Evolutionary conservation across 345 rosid genomes (phyloP).

Genomic region (Kandelia obovata): DNA sequence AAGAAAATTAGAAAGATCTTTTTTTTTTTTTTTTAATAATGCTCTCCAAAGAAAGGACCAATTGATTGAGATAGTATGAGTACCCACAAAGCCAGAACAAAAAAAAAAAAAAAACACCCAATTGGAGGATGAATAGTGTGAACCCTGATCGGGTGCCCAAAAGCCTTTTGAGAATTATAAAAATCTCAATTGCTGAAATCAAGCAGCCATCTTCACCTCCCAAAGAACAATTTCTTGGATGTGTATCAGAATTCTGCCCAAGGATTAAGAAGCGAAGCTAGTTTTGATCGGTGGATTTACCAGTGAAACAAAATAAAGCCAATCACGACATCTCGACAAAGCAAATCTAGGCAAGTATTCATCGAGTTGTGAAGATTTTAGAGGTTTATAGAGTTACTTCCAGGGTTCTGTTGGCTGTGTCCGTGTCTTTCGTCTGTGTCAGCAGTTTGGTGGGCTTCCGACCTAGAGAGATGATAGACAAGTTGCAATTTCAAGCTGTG

Average conservation of each 20-base stretch:
- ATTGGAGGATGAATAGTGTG: too few species aligned
- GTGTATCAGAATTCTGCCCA: background rate
- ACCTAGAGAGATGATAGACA: conserved; percentile 1
- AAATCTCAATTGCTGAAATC: background rate
- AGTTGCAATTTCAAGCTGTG: conserved; percentile 6
- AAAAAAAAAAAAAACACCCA: too few species aligned
- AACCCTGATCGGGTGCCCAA: too few species aligned
- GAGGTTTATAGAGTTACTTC: background rate
- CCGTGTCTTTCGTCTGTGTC: too few species aligned
- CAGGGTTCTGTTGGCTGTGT: background rate
- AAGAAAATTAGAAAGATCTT: background rate
- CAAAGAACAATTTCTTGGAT: background rate
- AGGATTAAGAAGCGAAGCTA: background rate
- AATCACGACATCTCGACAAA: background rate
- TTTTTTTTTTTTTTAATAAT: background rate
- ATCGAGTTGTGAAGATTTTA: background rate
- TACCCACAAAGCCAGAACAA: background rate
- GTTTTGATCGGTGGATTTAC: background rate
- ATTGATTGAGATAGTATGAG: background rate
- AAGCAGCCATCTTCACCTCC: background rate
- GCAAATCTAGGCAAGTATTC: background rate
- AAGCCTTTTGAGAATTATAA: background rate
- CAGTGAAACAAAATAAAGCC: background rate
- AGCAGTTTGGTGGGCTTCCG: background rate
- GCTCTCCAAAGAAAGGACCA: background rate